Conservation (phyloP, 2,329 filamentous ascomycete genomes). For the Alternaria longipes region DNA sequence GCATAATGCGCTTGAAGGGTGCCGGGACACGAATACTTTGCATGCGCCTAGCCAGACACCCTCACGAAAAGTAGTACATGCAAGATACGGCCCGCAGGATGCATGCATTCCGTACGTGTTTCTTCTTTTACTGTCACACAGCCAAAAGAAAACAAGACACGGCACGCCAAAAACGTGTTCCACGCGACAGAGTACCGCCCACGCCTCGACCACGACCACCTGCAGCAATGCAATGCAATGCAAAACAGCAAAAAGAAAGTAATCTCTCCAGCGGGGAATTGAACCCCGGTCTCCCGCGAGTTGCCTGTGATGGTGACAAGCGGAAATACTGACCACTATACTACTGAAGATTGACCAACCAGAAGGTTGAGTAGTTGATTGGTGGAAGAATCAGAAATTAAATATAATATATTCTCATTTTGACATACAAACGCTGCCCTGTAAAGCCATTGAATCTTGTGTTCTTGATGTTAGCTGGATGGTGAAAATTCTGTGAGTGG, state of each 20-base stretch:
- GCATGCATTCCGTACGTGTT: not conserved
- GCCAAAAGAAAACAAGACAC: not conserved
- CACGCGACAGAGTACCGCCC: too few relatives aligned
- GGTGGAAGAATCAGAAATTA: not conserved
- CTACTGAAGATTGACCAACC: conserved; percentile 5
- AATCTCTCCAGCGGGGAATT: conserved; percentile 4
- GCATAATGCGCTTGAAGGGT: not conserved
- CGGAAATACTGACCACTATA: conserved; percentile 1
- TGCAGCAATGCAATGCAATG: too few relatives aligned
- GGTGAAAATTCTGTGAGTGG: not conserved
- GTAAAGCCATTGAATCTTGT: too few relatives aligned
- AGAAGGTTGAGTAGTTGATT: not conserved
- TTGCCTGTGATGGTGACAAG: not conserved
- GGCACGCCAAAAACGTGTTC: not conserved
- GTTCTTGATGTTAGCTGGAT: not conserved
- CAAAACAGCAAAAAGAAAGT: not conserved
- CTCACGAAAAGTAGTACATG: too few relatives aligned
- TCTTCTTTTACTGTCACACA: not conserved
- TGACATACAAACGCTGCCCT: rapidly evolving
- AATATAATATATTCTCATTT: not conserved
- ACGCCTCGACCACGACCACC: too few relatives aligned
- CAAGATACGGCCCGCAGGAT: too few relatives aligned
- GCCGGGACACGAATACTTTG: not conserved
- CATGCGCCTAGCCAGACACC: not conserved
- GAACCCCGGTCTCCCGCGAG: conserved; percentile 6